Percentiles rank a stretch among this genome's conserved stretches.
phyloP scores from a whole-genome alignment of 2,329 filamentous ascomycete genomes.

The Niveomyces coronatus region DNA sequence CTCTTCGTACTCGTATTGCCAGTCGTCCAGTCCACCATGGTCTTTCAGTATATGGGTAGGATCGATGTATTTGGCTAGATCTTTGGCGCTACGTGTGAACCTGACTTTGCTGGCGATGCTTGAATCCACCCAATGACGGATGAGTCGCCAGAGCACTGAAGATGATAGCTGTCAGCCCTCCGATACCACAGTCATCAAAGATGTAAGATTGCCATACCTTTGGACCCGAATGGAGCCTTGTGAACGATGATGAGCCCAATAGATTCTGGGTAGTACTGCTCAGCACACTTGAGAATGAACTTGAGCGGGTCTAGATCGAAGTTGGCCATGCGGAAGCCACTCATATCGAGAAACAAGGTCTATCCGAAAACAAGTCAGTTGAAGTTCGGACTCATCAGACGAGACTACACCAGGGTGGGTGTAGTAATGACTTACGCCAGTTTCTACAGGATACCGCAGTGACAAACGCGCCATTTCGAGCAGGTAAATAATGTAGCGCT shows the following conservation, averaged over 20 bases:
- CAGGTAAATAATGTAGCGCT: slow-evolving; percentile 75
- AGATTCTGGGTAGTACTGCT: slow-evolving; percentile 87
- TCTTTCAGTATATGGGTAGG: slow-evolving; percentile 60
- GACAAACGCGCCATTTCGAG: slow-evolving; percentile 84
- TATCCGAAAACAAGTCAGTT: slow-evolving; percentile 26
- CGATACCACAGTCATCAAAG: slow-evolving; percentile 10
- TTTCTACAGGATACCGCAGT: slow-evolving; percentile 66
- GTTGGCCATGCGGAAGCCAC: slow-evolving; percentile 73
- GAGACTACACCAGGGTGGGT: neutral
- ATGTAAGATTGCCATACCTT: slow-evolving; percentile 39
- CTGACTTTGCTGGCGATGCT: slow-evolving; percentile 82
- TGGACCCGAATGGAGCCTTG: slow-evolving; percentile 87
- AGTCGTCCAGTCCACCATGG: slow-evolving; percentile 70
- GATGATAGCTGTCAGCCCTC: neutral
- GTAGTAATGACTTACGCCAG: slow-evolving; percentile 54
- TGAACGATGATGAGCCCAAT: slow-evolving; percentile 78
- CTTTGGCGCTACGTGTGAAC: slow-evolving; percentile 67
- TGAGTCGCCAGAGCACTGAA: slow-evolving; percentile 74
- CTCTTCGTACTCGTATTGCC: slow-evolving; percentile 68
- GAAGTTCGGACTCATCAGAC: no score
- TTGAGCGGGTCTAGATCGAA: slow-evolving; percentile 92
- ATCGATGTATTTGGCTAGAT: slow-evolving; percentile 63
- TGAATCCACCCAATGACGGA: slow-evolving; percentile 82
- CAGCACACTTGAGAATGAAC: slow-evolving; percentile 94
- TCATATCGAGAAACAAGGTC: slow-evolving; percentile 87